A percentile compares a stretch with the other conserved stretches of the same genome.
These are phyloP conservation scores for Mortierella sp. DNA, from an alignment of 371 early-diverging fungal species.

Conservation along the genomic window DNA sequence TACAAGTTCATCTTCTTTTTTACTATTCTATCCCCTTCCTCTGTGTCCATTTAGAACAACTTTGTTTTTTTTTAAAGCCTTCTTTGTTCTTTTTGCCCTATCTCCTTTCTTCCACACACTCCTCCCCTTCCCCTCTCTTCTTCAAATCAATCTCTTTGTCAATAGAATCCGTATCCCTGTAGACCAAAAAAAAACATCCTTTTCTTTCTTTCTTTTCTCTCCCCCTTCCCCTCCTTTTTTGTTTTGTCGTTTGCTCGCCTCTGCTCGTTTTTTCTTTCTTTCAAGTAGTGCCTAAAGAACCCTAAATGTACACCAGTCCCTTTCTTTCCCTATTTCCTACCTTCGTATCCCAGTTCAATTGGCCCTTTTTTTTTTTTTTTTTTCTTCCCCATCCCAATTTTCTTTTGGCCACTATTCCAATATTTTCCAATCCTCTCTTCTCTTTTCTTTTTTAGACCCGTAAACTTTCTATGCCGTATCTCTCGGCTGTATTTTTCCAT, in stretches of 20 bases:
- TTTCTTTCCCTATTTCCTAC: background rate
- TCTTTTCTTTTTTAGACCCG: background rate
- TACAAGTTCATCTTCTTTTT: background rate
- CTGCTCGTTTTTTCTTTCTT: background rate
- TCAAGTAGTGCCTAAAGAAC: no score
- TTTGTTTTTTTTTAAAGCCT: background rate
- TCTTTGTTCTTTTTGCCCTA: background rate
- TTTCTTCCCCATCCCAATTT: background rate
- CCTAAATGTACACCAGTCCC: background rate
- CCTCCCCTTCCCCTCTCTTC: background rate
- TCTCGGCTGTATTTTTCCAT: no score
- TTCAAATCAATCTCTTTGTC: background rate
- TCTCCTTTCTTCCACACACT: background rate
- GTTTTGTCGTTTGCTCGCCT: background rate
- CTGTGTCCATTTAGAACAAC: background rate
- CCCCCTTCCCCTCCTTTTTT: background rate
- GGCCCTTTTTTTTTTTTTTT: background rate
- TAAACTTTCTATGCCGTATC: no score
- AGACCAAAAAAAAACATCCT: background rate
- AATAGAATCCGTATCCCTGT: no score
- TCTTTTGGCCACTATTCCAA: background rate
- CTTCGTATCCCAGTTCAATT: background rate
- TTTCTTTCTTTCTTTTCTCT: background rate
- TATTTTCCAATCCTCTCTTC: background rate
- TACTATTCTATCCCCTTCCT: background rate